Percentiles rank a stretch among this genome's conserved stretches.
phyloP scores from a whole-genome alignment of 2,329 filamentous ascomycete genomes.

The Diaporthe ilicicola region DNA sequence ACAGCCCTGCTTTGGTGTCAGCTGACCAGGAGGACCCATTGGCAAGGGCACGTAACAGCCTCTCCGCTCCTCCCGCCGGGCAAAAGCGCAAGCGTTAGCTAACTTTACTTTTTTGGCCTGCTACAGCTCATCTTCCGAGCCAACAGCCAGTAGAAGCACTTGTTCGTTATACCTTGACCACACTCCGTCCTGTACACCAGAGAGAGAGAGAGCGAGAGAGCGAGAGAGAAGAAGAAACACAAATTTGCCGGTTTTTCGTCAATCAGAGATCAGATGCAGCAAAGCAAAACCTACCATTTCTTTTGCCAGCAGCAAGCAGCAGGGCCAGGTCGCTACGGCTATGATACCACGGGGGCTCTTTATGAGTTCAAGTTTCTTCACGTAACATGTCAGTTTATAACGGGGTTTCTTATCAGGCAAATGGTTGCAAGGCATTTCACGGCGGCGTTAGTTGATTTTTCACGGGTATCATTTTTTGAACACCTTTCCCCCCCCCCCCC shows the following conservation, averaged over 20 bases:
- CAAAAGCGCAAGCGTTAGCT: constrained; percentile 35
- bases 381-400: constrained; percentile 30
- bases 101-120: constrained; percentile 33
- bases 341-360: constrained; percentile 34
- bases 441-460: constrained; percentile 32
- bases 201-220: background rate
- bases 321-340: constrained; percentile 33
- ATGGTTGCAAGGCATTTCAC: constrained; percentile 24
- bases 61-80: constrained; percentile 51
- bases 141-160: constrained; percentile 33
- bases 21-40: constrained; percentile 67
- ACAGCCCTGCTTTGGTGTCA: constrained; percentile 70
- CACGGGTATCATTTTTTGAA: constrained; percentile 14
- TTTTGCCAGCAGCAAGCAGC: constrained; percentile 26
- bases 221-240: background rate
- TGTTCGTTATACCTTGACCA: constrained; percentile 26
- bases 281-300: constrained; percentile 22
- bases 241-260: constrained; percentile 22
- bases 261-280: constrained; percentile 22
- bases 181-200: constrained; percentile 22
- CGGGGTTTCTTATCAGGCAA: constrained; percentile 21
- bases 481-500: background rate
- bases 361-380: constrained; percentile 30
- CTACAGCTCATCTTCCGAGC: constrained; percentile 35
- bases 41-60: constrained; percentile 58